phyloP scores from a whole-genome alignment of 2,329 filamentous ascomycete species.

The Aspergillus caelatus region DNA sequence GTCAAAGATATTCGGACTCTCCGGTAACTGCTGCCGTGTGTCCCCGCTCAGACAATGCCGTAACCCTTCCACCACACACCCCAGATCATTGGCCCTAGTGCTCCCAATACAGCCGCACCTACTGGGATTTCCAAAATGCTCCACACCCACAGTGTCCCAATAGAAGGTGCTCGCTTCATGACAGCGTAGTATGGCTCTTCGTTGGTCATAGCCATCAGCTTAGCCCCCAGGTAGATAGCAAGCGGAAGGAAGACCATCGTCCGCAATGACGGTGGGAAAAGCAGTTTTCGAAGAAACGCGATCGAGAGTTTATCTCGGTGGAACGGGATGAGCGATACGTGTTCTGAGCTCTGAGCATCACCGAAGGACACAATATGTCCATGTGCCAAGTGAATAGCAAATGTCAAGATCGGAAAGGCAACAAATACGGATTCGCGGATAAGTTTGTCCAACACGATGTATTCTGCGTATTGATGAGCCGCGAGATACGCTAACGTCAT shows the following conservation, averaged over 20 bases:
- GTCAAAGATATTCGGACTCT: neutral
- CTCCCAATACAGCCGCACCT: slow-evolving; percentile 62
- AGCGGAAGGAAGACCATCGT: slow-evolving; percentile 39
- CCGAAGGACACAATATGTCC: slow-evolving; percentile 45
- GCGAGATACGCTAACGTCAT: slow-evolving; percentile 50
- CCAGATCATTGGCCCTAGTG: slow-evolving; percentile 55
- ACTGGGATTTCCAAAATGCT: slow-evolving; percentile 83
- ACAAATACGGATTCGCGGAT: slow-evolving; percentile 40
- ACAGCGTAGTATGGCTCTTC: slow-evolving; percentile 78
- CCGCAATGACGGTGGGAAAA: slow-evolving; percentile 37
- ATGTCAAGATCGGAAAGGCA: slow-evolving; percentile 46
- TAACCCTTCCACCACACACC: slow-evolving; percentile 59
- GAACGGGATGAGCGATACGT: slow-evolving; percentile 30
- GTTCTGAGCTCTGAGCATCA: slow-evolving; percentile 13
- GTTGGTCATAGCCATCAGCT: slow-evolving; percentile 81
- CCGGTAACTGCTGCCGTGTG: neutral
- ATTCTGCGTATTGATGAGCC: slow-evolving; percentile 50
- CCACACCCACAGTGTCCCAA: slow-evolving; percentile 93
- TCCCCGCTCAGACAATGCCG: slow-evolving; percentile 37
- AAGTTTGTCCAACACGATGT: slow-evolving; percentile 34
- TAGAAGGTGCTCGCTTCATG: slow-evolving; percentile 87
- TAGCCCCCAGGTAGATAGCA: slow-evolving; percentile 62
- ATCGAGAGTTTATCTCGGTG: slow-evolving; percentile 28
- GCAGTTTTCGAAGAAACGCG: slow-evolving; percentile 30
- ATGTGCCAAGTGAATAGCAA: slow-evolving; percentile 49